Evolutionary conservation across 2,329 filamentous ascomycete genomes (phyloP).

Genomic region (Teratosphaeria gauchensis): DNA sequence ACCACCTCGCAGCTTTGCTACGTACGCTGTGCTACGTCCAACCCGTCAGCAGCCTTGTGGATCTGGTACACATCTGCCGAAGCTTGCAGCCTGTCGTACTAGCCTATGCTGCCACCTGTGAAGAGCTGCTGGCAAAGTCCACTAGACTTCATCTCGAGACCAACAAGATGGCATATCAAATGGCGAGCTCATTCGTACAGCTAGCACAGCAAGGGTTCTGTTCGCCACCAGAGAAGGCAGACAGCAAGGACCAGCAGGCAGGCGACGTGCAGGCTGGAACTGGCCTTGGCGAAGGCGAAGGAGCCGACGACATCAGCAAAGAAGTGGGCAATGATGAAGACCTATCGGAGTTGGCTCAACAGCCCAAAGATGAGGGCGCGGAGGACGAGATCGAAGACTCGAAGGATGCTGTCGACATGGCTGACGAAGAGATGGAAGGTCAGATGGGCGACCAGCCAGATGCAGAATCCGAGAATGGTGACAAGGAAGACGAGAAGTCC

Average conservation of each 20-base stretch:
- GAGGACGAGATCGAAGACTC: constrained; percentile 61
- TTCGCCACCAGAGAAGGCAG: constrained; percentile 68
- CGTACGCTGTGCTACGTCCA: background rate
- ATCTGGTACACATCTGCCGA: background rate
- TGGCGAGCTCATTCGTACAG: constrained; percentile 68
- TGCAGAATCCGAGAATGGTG: constrained; percentile 46
- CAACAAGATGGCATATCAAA: constrained; percentile 1
- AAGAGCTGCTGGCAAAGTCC: background rate
- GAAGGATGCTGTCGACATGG: constrained; percentile 84
- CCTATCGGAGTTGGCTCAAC: constrained; percentile 79
- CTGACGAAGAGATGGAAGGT: constrained; percentile 82
- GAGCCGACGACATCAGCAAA: constrained; percentile 95
- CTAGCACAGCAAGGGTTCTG: constrained; percentile 84
- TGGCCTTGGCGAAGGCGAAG: constrained; percentile 88
- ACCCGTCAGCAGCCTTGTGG: background rate
- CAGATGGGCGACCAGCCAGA: constrained; percentile 61
- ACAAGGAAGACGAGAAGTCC: constrained; percentile 44
- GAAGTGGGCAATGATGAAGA: constrained; percentile 92
- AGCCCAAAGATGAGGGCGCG: constrained; percentile 48
- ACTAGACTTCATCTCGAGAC: background rate
- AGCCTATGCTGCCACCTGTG: constrained; percentile 15
- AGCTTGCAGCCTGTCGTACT: constrained; percentile 1
- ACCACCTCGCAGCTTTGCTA: background rate
- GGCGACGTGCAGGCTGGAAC: constrained; percentile 85
- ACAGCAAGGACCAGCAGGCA: constrained; percentile 29